Evolutionary conservation across 2,329 filamentous ascomycete species (phyloP), one percentile per base, ranked within the genome.

Genomic region (Cyphellophora attinorum): DNA sequence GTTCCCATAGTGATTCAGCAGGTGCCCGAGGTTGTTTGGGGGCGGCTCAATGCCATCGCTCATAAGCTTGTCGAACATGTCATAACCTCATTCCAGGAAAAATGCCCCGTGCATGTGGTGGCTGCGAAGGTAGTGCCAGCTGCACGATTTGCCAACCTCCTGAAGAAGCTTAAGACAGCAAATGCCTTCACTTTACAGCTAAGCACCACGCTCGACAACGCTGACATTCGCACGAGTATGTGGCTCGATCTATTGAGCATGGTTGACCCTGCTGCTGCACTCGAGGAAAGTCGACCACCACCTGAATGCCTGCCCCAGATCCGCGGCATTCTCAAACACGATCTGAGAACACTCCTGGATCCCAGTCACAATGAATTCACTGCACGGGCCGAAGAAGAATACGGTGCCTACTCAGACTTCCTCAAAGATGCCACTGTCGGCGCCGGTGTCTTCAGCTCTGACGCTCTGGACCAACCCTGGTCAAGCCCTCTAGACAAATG

Each of bases 161-260:
- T 98, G 12, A 83, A 89, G 52, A 82, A 91, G 32, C 81, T 91
- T 51, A 70, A 96, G 21, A 76, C 88, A 38, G 91, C 95, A 40
- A 98, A 98, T 53, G 73, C 91, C 39, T 85, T 89, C 13, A 91
- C 91, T 2, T 89, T 96, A 53, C 88, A 91, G 2, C 86, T 89
- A 2, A 89, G 88, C 14, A 93, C 91, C 44, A 86, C 94, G 73
- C 70, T 98, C 10, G 85, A 85, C 5, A 85, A 89, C 51, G 79
- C 85, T 12, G 82, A 85, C 29, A 93, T 93, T 54, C 77, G 91
- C 35, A 85, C 91, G 46, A 82, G 91, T 52, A 96, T 98, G 91
- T 95, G 91, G 66, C 68, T 81, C 33, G 91, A 98, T 53, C 94
- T 88, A 79, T 77, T 85, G 27, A 76, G 59, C 8, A 66, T 67